Base-by-base conservation (phyloP, 495 filamentous ascomycete species). In the Parathielavia appendiculata region DNA sequence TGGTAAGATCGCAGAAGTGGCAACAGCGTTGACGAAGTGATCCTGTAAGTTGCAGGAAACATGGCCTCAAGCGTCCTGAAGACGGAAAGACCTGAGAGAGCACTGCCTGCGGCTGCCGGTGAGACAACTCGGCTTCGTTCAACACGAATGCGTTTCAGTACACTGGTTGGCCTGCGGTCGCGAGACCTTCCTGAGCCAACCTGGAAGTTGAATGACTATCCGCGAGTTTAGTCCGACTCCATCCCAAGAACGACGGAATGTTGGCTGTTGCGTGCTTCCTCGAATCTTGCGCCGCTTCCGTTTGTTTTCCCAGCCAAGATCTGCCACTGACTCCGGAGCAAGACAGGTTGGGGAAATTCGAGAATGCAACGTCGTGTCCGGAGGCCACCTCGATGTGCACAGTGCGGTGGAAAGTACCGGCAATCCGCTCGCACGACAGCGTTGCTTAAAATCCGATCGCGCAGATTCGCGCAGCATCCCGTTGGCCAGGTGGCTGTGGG, bases 371-470 rank as follows among this genome's bases (percentile, higher is more conserved):
- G 34, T 49, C 45, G 45, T 23, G 20, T 38, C 20, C 35, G 14
- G 39, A 20, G 12, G 23, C 12, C 16, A 7, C 39, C 23, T 35
- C 30, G 8, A n/a, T 44, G 41, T 54, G 32, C 53, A 56, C 53
- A 47, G 53, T 56, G 53, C 43, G 41, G n/a, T 26, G 41, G 17
- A 10, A 54, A 0, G 52, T 36, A 54, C 40, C 38, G 39, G 32
- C 20, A 16, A 34, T 32, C 23, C 12, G 1, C 14, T 52, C 38
- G 16, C 17, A 36, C 30, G 12, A 16, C 11, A 11, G 32, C n/a
- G 16, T 12, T 13, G n/a, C 14, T 19, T n/a, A 19, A 3, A 51
- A 23, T 13, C 38, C 51, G 38, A 54, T 54, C 51, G 51, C 23
- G 51, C 13, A 12, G 22, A 40, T 10, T 45, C 26, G 26, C 2